phyloP scores from a whole-genome alignment of 345 rosid genomes.

The Arabidopsis suecica region DNA sequence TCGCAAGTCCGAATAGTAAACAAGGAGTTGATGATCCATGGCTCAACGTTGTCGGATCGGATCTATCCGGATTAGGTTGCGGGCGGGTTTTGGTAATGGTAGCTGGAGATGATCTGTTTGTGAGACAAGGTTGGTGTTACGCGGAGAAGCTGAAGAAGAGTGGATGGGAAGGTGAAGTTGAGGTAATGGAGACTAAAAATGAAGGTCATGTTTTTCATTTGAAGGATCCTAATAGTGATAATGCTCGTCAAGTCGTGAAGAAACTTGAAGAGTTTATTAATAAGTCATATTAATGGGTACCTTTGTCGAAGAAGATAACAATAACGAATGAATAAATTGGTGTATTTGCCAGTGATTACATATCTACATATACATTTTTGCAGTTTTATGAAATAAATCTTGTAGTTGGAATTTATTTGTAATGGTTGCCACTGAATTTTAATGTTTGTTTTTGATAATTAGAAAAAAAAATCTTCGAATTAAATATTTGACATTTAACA shows the following conservation, averaged over 20 bases:
- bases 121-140: conserved; percentile 52
- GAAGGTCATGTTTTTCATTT: conserved; percentile 60
- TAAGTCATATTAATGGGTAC: too few relatives aligned
- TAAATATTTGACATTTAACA: too few relatives aligned
- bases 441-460: too few relatives aligned
- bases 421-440: too few relatives aligned
- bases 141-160: conserved; percentile 44
- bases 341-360: too few relatives aligned
- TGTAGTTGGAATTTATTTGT: too few relatives aligned
- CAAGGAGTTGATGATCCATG: conserved; percentile 56
- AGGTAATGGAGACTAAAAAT: conserved; percentile 44
- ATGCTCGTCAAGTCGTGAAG: conserved; percentile 40
- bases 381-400: too few relatives aligned
- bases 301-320: too few relatives aligned
- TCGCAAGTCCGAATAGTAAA: conserved; percentile 45
- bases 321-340: too few relatives aligned
- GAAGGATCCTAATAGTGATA: conserved; percentile 32
- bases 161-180: conserved; percentile 53
- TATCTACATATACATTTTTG: too few relatives aligned
- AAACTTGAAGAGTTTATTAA: conserved; percentile 35
- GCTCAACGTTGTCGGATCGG: conserved; percentile 46
- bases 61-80: conserved; percentile 47
- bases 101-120: conserved; percentile 48
- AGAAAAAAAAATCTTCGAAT: too few relatives aligned
- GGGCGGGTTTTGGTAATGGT: conserved; percentile 50